Conservation (phyloP, 768 basidiomycete species). For the Mycena metata region DNA sequence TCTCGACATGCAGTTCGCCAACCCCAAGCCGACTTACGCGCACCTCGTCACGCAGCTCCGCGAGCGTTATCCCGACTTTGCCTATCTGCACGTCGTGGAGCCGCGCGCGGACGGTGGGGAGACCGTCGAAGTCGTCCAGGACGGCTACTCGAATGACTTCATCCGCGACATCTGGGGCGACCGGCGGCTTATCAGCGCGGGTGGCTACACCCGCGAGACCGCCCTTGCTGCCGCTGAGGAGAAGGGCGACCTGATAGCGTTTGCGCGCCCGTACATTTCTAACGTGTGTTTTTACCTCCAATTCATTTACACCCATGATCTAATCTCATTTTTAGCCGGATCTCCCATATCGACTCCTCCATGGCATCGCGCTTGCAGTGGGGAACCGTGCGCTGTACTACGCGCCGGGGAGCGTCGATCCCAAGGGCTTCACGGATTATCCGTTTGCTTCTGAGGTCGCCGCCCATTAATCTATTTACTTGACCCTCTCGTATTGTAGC, state of each 20-base stretch:
- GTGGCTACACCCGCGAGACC: conserved; percentile 48
- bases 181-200: conserved; percentile 26
- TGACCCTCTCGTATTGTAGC: too few species aligned
- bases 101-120: conserved; percentile 33
- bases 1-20: conserved; percentile 55
- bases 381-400: conserved; percentile 47
- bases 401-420: conserved; percentile 35
- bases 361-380: conserved; percentile 42
- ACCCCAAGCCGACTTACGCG: conserved; percentile 58
- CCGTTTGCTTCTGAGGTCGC: conserved; percentile 35
- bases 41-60: conserved; percentile 56
- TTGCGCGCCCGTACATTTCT: conserved; percentile 52
- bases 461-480: too few species aligned
- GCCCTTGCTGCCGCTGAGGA: conserved; percentile 48
- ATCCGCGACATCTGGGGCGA: conserved; percentile 6
- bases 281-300: conserved; percentile 47
- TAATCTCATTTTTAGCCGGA: conserved; percentile 44
- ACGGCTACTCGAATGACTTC: conserved; percentile 22
- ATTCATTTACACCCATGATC: neutral
- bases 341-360: conserved; percentile 32
- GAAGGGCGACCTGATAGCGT: conserved; percentile 49
- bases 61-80: neutral
- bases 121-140: conserved; percentile 1
- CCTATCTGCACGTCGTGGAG: neutral
- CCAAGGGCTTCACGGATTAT: conserved; percentile 49